Evolutionary conservation across 352 stramenopile species (phyloP).

Genomic region (Pythium rishiriense): DNA sequence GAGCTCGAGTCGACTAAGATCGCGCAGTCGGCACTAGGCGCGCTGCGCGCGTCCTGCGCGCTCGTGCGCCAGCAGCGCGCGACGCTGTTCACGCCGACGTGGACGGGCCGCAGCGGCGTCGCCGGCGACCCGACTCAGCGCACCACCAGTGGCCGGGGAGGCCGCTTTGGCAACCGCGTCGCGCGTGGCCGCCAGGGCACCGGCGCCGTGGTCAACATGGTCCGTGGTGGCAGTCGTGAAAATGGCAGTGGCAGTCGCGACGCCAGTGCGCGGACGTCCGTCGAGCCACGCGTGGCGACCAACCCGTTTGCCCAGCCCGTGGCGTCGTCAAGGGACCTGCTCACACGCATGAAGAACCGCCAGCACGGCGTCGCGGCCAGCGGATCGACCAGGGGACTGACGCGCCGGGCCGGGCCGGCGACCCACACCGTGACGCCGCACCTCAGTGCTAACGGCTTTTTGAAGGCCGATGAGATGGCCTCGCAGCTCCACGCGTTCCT

Average conservation of each 20-base stretch:
- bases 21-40: conserved; percentile 79
- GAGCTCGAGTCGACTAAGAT: conserved; percentile 92
- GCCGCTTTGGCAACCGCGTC: conserved; percentile 46
- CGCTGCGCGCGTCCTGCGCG: conserved; percentile 78
- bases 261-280: too few relatives aligned
- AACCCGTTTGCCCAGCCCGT: conserved; percentile 38
- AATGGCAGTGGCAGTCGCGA: neutral
- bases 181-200: conserved; percentile 28
- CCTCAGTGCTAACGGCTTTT: conserved; percentile 30
- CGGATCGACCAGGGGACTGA: too few relatives aligned
- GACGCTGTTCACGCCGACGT: conserved; percentile 71
- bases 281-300: conserved; percentile 10
- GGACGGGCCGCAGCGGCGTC: conserved; percentile 69
- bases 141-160: neutral
- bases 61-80: conserved; percentile 67
- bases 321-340: conserved; percentile 67
- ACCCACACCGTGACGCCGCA: conserved; percentile 1
- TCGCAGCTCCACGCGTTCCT: conserved; percentile 87
- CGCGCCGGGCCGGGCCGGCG: too few relatives aligned
- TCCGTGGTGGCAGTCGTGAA: neutral
- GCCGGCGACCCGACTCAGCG: conserved; percentile 67
- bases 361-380: conserved; percentile 34
- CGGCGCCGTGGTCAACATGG: conserved; percentile 10
- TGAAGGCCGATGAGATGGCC: conserved; percentile 60
- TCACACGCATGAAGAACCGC: conserved; percentile 59